phyloP scores from a whole-genome alignment of 208 protist species.

The Vickermania spadyakhi region DNA sequence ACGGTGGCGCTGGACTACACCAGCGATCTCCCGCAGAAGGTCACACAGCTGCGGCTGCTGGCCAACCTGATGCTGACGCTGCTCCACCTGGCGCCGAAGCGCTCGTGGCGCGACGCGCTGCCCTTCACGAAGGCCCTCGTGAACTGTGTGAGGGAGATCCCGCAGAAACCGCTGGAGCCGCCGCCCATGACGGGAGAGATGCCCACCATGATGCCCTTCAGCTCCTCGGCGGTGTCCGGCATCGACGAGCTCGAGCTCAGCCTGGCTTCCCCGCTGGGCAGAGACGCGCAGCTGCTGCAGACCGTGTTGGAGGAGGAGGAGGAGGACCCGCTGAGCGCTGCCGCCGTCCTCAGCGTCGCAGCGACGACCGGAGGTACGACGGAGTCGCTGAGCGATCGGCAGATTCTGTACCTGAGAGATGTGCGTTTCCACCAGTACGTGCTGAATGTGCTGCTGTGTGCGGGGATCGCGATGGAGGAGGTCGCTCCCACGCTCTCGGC shows the following conservation, averaged over 20 bases:
- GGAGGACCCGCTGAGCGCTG: not conserved
- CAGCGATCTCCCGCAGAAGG: slow-evolving; percentile 1
- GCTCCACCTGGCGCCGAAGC: slow-evolving; percentile 22
- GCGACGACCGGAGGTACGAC: not conserved
- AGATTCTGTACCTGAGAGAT: slow-evolving; percentile 18
- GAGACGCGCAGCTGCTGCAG: not conserved
- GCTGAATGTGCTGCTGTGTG: slow-evolving; percentile 35
- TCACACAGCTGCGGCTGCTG: slow-evolving; percentile 13
- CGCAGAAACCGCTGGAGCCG: slow-evolving; percentile 7
- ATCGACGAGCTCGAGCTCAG: not conserved
- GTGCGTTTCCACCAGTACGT: slow-evolving; percentile 38
- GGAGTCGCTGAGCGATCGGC: not conserved
- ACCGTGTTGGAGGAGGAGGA: not conserved
- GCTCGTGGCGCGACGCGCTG: slow-evolving; percentile 20
- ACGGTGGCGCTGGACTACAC: not conserved
- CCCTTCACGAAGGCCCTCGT: slow-evolving; percentile 30
- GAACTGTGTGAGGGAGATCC: slow-evolving; percentile 25
- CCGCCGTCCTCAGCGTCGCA: not conserved
- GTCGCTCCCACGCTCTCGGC: slow-evolving; percentile 24
- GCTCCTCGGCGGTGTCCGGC: not conserved
- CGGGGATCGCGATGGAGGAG: slow-evolving; percentile 44
- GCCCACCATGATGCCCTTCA: not conserved
- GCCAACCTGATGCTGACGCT: slow-evolving; percentile 31
- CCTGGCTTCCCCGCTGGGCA: not conserved
- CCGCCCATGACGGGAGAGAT: not conserved